phyloP scores from a whole-genome alignment of 805 yeast species.

The Ogataea naganishii region DNA sequence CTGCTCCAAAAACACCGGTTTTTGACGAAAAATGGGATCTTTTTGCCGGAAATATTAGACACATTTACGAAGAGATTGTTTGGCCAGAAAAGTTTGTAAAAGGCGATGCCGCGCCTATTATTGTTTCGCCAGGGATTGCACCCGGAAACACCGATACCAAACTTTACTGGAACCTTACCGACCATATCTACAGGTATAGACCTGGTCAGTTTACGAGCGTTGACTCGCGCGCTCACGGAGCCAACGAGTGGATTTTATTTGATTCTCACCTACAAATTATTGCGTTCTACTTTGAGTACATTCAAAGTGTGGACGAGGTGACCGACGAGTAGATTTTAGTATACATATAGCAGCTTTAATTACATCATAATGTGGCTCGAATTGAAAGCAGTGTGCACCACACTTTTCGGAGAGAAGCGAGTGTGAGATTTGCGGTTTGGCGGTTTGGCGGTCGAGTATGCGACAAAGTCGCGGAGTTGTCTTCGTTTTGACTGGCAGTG shows the following conservation, averaged over 20 bases:
- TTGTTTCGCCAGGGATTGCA: constrained; percentile 39
- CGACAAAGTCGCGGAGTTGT: too few relatives aligned
- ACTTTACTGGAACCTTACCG: constrained; percentile 47
- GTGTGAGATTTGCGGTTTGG: too few relatives aligned
- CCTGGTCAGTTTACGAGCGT: constrained; percentile 29
- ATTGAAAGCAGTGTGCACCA: too few relatives aligned
- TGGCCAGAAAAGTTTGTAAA: constrained; percentile 17
- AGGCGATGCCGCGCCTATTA: constrained; percentile 11
- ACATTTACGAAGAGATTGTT: constrained; percentile 43
- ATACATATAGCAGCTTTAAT: too few relatives aligned
- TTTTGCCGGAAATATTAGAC: constrained; percentile 45
- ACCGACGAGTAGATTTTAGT: too few relatives aligned
- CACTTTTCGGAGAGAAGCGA: too few relatives aligned
- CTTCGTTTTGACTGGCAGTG: too few relatives aligned
- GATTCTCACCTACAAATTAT: constrained; percentile 46
- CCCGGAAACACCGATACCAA: constrained; percentile 59
- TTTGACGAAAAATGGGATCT: constrained; percentile 28
- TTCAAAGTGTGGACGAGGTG: constrained; percentile 16
- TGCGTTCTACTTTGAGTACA: constrained; percentile 44
- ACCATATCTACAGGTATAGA: constrained; percentile 46
- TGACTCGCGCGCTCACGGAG: constrained; percentile 41
- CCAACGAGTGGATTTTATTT: constrained; percentile 46
- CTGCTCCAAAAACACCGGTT: constrained; percentile 31
- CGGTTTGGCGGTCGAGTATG: too few relatives aligned
- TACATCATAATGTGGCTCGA: too few relatives aligned